Percentiles rank a stretch among this genome's conserved stretches.
Evolutionary conservation across 1,284 basidiomycete genomes (phyloP).

Genomic region (Ganoderma meredithae): DNA sequence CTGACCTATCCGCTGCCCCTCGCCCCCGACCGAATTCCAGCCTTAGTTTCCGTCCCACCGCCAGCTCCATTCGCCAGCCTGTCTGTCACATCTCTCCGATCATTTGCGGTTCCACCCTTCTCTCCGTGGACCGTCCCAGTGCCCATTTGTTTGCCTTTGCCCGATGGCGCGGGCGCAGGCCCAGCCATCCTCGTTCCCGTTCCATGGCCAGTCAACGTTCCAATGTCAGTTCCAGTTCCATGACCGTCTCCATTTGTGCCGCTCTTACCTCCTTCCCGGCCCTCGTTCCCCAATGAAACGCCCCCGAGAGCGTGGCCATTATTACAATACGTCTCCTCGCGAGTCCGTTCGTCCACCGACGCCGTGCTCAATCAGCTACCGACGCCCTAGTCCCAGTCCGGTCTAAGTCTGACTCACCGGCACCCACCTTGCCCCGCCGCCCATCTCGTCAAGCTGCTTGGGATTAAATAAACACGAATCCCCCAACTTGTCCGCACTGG

Average conservation of each 20-base stretch:
- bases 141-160: conserved; percentile 25
- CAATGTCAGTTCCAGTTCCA: neutral
- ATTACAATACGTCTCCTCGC: neutral
- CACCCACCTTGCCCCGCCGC: neutral
- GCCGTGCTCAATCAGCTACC: conserved; percentile 5
- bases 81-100: conserved; percentile 32
- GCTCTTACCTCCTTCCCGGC: conserved; percentile 7
- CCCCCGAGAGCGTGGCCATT: conserved; percentile 1
- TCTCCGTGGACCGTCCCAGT: conserved; percentile 11
- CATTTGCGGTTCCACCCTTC: conserved; percentile 23
- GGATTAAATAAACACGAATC: neutral
- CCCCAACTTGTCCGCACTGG: neutral
- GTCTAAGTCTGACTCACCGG: neutral
- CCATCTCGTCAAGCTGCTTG: neutral
- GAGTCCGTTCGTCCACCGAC: conserved; percentile 4
- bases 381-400: conserved; percentile 2
- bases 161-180: conserved; percentile 23
- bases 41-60: conserved; percentile 8
- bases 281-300: conserved; percentile 19
- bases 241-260: conserved; percentile 11
- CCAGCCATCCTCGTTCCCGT: too few species aligned
- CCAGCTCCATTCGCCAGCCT: conserved; percentile 4
- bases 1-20: conserved; percentile 19
- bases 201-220: neutral
- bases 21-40: conserved; percentile 2